Percentiles rank a stretch among this genome's conserved stretches.
Evolutionary conservation across 768 basidiomycete genomes (phyloP).

Genomic region (Fibroporia radiculosa): DNA sequence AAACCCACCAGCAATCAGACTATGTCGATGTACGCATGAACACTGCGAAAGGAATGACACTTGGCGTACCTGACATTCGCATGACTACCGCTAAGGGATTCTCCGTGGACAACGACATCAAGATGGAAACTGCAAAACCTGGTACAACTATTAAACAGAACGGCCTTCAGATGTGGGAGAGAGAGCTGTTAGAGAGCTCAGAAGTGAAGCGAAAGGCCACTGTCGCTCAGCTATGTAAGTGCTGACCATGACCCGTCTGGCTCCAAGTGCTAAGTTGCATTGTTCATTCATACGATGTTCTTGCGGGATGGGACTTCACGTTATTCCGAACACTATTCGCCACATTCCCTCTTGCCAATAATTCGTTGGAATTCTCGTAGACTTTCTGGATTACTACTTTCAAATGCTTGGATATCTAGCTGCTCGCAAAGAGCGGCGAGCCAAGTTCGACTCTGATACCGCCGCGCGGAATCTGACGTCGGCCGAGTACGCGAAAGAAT

Average conservation of each 20-base stretch:
- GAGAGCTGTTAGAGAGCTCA: constrained; percentile 69
- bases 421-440: constrained; percentile 75
- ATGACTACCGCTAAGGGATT: constrained; percentile 61
- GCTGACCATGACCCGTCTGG: too few species aligned
- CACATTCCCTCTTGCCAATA: background rate
- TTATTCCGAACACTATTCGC: too few species aligned
- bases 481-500: constrained; percentile 65
- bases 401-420: constrained; percentile 87
- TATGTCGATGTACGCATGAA: constrained; percentile 67
- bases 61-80: constrained; percentile 40
- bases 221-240: constrained; percentile 91
- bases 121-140: constrained; percentile 59
- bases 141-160: constrained; percentile 45
- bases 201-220: constrained; percentile 95
- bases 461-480: constrained; percentile 48
- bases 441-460: constrained; percentile 80
- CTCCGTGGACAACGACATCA: constrained; percentile 45
- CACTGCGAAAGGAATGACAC: constrained; percentile 57
- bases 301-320: too few species aligned
- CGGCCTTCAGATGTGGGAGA: constrained; percentile 74
- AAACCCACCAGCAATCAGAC: background rate
- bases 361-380: constrained; percentile 34
- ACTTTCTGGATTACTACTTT: constrained; percentile 98
- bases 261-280: too few species aligned
- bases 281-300: too few species aligned